phyloP scores from a whole-genome alignment of 495 filamentous ascomycete genomes.

The Penicillium fimorum region DNA sequence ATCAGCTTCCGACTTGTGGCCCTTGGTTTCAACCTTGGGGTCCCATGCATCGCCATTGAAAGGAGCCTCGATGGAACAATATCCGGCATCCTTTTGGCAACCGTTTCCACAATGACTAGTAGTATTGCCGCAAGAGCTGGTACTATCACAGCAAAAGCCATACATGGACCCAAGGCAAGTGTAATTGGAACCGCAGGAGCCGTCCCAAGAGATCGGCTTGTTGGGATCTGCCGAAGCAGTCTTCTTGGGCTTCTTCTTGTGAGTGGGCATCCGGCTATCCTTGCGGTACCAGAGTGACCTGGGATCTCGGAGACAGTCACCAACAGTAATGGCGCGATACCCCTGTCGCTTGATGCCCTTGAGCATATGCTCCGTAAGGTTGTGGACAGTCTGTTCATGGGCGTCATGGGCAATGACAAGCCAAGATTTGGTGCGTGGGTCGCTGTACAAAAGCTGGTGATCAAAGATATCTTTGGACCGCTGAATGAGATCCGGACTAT shows the following conservation, averaged over 20 bases:
- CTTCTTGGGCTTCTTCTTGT: conserved; percentile 20
- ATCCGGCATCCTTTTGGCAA: conserved; percentile 50
- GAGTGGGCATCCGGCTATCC: conserved; percentile 26
- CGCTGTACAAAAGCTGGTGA: conserved; percentile 41
- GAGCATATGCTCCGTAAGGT: conserved; percentile 74
- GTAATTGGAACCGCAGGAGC: conserved; percentile 49
- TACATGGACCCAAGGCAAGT: conserved; percentile 50
- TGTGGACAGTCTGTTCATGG: conserved; percentile 71
- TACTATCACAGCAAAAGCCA: conserved; percentile 43
- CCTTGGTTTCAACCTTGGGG: conserved; percentile 11
- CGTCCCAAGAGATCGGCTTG: conserved; percentile 47
- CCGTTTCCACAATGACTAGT: conserved; percentile 49
- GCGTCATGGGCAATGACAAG: conserved; percentile 79
- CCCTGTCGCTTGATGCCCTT: conserved; percentile 54
- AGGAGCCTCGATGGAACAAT: conserved; percentile 35
- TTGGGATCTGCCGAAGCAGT: conserved; percentile 36
- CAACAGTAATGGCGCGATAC: conserved; percentile 69
- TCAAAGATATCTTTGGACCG: conserved; percentile 71
- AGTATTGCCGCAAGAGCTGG: conserved; percentile 48
- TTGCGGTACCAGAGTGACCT: conserved; percentile 67
- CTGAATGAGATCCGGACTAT: conserved; percentile 58
- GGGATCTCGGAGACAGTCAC: conserved; percentile 73
- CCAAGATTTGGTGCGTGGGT: conserved; percentile 50
- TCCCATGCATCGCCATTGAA: conserved; percentile 30
- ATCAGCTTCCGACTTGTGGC: conserved; percentile 21